phyloP scores from a whole-genome alignment of 2,329 filamentous ascomycete genomes.

The Sporothrix curviconia region DNA sequence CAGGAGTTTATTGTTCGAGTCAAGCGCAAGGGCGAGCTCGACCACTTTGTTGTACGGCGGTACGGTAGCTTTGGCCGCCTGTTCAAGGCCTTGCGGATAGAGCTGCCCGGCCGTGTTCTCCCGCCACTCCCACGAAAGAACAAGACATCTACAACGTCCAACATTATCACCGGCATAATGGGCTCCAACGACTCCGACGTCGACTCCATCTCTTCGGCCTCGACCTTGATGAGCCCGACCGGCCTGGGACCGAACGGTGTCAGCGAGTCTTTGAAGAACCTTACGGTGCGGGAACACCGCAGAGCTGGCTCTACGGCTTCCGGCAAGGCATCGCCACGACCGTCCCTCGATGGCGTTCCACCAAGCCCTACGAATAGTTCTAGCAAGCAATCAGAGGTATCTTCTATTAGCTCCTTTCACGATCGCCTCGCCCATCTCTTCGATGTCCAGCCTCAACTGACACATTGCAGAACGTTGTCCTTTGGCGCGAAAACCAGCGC shows the following conservation, averaged over 20 bases:
- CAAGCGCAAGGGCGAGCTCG: constrained; percentile 66
- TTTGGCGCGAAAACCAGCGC: constrained; percentile 84
- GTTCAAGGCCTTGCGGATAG: constrained; percentile 70
- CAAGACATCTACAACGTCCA: constrained; percentile 63
- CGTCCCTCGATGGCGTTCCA: constrained; percentile 38
- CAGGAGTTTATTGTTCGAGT: constrained; percentile 87
- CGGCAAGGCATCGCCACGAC: constrained; percentile 34
- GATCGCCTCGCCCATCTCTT: neutral
- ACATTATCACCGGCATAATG: constrained; percentile 45
- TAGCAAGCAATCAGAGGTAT: constrained; percentile 25
- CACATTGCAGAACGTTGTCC: constrained; percentile 36
- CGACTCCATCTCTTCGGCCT: constrained; percentile 74
- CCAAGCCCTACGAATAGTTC: constrained; percentile 25
- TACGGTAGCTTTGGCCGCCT: constrained; percentile 84
- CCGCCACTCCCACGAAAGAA: constrained; percentile 88
- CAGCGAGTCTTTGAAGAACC: constrained; percentile 31
- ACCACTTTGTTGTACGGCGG: constrained; percentile 73
- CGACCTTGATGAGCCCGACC: constrained; percentile 48
- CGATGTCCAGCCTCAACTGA: too few relatives aligned
- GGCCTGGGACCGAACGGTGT: constrained; percentile 23
- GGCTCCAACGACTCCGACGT: constrained; percentile 65
- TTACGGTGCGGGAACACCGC: constrained; percentile 35
- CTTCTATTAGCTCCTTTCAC: constrained; percentile 10
- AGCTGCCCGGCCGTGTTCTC: constrained; percentile 85
- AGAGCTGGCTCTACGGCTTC: constrained; percentile 29